Base-by-base conservation (phyloP, 2,329 filamentous ascomycete species). In the Acrocalymma vagum region DNA sequence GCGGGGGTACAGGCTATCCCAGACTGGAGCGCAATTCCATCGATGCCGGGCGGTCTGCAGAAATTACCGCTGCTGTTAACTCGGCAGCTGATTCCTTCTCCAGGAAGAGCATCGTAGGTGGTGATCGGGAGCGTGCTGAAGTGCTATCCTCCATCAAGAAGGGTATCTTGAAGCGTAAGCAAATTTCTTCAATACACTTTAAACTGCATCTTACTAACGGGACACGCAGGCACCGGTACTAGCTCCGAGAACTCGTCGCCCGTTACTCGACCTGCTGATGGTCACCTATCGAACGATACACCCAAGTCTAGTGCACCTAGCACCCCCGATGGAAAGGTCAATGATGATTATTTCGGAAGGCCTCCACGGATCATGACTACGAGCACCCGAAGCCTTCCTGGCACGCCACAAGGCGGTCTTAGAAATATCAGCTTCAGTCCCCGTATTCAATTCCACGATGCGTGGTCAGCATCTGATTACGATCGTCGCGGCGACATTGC, bases 401-500 rank as follows among this genome's bases (percentile, higher is more conserved):
- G 80, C 43, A 95, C 91, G 4, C 90, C 91, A 1, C 83, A 87
- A 33, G 83, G 84, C 14, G 71, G 73, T n/a, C 65, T 83, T 0
- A 78, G 78, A 48, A 82, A 78, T 59, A 85, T 86, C 54, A 78
- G 74, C 46, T 99, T 97, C 72, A 97, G 91, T 62, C 93, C 93
- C 18, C 85, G 93, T 26, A 90, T 97, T 35, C 85, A 96, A 50
- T 97, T 96, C 68, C 85, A 96, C 67, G 94, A 99, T 64, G 97
- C 92, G 6, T 99, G 92, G 91, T 91, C 92, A 3, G 90, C 87
- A 63, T 87, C 88, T 59, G 94, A 99, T 69, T 99, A 99, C 65
- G 94, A 99, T 69, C 88, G 94, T 48, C 85, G 94, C 38, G 94
- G 94, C 38, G 94, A 99, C 47, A 88, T 97, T 73, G 92, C 94